Percentiles rank a stretch among this genome's conserved stretches.
Conservation (phyloP, 345 rosid genomes). For the Lumnitzera racemosa region DNA sequence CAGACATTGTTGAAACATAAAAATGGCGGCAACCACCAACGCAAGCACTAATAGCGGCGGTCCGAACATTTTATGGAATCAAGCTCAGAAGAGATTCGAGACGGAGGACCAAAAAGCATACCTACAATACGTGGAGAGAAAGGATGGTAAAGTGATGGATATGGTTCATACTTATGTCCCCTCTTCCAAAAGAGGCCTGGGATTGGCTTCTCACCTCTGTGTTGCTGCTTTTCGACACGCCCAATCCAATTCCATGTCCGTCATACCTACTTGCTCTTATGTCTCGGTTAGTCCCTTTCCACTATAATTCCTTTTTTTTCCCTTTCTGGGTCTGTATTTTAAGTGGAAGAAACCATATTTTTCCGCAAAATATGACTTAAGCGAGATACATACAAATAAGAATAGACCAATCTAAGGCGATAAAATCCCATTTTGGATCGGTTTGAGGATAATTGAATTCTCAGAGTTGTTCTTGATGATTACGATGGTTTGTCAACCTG, state of each 20-base stretch:
- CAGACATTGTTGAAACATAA: neutral
- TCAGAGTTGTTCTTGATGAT: too few relatives aligned
- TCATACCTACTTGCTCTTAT: slow-evolving; percentile 80
- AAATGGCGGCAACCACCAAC: slow-evolving; percentile 14
- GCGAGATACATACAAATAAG: too few relatives aligned
- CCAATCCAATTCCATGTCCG: slow-evolving; percentile 47
- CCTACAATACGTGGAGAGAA: slow-evolving; percentile 52
- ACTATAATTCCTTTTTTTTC: neutral
- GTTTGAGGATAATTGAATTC: too few relatives aligned
- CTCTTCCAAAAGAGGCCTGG: slow-evolving; percentile 65
- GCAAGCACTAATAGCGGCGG: slow-evolving; percentile 8
- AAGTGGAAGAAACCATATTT: too few relatives aligned
- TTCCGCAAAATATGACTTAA: neutral
- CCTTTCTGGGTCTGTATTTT: too few relatives aligned
- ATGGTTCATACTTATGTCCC: slow-evolving; percentile 79
- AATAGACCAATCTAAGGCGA: too few relatives aligned
- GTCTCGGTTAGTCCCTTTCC: slow-evolving; percentile 45
- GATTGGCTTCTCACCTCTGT: slow-evolving; percentile 80
- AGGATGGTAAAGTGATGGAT: slow-evolving; percentile 60
- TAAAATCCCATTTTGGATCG: too few relatives aligned
- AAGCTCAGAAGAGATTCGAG: slow-evolving; percentile 48
- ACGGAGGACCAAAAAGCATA: slow-evolving; percentile 81
- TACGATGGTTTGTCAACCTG: too few relatives aligned
- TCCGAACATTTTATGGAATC: slow-evolving; percentile 61
- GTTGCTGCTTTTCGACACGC: slow-evolving; percentile 73